Conservation (phyloP, 768 basidiomycete genomes). For the Leccinum pellstonianum region DNA sequence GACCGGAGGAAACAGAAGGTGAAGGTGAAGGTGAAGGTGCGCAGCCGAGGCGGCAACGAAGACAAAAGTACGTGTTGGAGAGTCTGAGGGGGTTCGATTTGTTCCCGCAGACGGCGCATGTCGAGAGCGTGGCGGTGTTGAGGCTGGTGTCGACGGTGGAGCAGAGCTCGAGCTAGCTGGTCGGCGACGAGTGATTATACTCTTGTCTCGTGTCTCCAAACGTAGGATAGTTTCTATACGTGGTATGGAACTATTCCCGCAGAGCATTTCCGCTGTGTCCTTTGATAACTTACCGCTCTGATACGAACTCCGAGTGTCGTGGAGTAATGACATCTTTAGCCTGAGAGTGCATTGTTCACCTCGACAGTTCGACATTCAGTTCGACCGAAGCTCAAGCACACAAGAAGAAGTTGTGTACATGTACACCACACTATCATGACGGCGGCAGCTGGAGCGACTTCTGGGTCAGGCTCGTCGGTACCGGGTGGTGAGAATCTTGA, state of each 20-base stretch:
- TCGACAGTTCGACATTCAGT: too few species aligned
- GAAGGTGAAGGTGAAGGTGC: constrained; percentile 13
- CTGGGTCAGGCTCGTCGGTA: too few species aligned
- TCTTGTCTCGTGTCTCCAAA: neutral
- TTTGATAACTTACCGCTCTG: neutral
- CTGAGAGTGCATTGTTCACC: too few species aligned
- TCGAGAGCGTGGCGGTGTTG: constrained; percentile 77
- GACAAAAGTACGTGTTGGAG: constrained; percentile 69
- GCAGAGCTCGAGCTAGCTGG: neutral
- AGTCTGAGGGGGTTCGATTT: constrained; percentile 88
- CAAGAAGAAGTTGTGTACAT: too few species aligned
- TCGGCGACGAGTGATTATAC: neutral
- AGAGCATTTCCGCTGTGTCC: neutral
- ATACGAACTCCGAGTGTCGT: neutral
- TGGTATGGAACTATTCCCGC: neutral
- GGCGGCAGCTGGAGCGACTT: too few species aligned
- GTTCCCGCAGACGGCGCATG: constrained; percentile 96
- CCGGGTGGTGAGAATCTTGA: too few species aligned
- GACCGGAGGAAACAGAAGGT: constrained; percentile 27
- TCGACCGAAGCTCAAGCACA: too few species aligned
- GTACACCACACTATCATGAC: too few species aligned
- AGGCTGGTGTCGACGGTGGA: constrained; percentile 36
- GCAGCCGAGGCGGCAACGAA: constrained; percentile 15
- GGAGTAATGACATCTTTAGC: neutral
- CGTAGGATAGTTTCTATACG: neutral